Conservation (phyloP, 2,329 filamentous ascomycete genomes). For the Penicillium brasilianum region DNA sequence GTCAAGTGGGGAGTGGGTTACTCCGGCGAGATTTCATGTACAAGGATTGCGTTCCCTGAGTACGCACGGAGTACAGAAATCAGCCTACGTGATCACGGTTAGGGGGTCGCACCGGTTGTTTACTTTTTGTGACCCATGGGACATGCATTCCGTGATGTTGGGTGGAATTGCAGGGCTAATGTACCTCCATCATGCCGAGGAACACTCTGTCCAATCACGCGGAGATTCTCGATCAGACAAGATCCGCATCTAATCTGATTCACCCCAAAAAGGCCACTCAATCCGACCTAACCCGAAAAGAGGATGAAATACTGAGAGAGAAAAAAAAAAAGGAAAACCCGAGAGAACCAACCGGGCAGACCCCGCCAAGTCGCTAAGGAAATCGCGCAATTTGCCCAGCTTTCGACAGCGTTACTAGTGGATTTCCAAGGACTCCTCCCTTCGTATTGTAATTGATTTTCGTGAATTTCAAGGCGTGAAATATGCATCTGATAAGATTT, state of each 20-base stretch:
- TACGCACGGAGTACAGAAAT: no score
- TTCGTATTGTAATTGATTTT: background rate
- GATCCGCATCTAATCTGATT: constrained; percentile 41
- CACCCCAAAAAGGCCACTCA: background rate
- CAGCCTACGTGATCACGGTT: no score
- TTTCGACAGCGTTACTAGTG: constrained; percentile 17
- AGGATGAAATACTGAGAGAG: background rate
- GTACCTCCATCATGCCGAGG: background rate
- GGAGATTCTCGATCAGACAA: constrained; percentile 31
- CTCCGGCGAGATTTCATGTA: background rate
- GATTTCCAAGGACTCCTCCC: constrained; percentile 4
- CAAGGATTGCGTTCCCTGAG: background rate
- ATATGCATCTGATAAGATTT: constrained; percentile 11
- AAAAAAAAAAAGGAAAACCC: background rate
- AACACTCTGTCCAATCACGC: constrained; percentile 5
- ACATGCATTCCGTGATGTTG: background rate
- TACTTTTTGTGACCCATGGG: background rate
- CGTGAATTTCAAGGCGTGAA: background rate
- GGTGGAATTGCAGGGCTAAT: background rate
- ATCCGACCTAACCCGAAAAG: background rate
- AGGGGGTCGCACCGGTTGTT: background rate
- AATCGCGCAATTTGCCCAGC: constrained; percentile 16
- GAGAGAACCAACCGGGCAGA: background rate
- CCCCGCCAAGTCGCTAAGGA: constrained; percentile 11
- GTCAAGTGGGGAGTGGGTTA: background rate